Base-by-base conservation (phyloP, 345 rosid species). In the Litchi chinensis region DNA sequence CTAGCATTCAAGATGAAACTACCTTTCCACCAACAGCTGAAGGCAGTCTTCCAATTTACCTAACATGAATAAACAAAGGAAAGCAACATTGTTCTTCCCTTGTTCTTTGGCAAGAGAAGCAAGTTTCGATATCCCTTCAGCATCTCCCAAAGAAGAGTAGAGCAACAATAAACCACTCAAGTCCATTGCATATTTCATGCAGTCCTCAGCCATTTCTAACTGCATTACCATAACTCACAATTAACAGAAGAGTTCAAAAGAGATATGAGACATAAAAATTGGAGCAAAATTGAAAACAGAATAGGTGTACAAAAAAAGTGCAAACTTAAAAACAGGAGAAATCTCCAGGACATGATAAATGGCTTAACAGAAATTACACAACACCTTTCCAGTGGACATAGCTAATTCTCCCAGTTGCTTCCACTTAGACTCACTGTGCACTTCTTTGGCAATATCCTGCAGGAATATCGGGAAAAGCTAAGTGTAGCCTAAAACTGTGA, bases 151-250 rank as follows among this genome's bases (percentile, higher is more conserved):
- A 68, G 99, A 97, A 74, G 99, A 94, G 87, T 97, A 97, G 10
- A 97, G 95, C 70, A 97, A 88, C 78, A 97, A 87, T 79, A 97
- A 86, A 80, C 99, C 99, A 85, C 99, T 97, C 90, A 97, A 90
- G 83, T 97, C 99, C 88, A 83, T 85, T 28, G 99, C 98, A 71
- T 82, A 82, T 82, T 87, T 89, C 99, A 97, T 92, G 86, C 98
- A 97, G 43, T 93, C 98, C 88, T 94, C 98, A 46, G 99, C 99
- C 98, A 97, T 91, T 85, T 87, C 93, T 86, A 97, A 83, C 99
- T 97, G 95, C 88, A 86, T 75, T 74, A 54, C 56, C 73, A 82
- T 65, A 83, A 79, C 15, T 82, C 75, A 60, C 48, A 44, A 60
- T 77, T 44, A 37, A 3, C 40, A 77, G 65, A 62, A 21, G 52